These are phyloP conservation scores for Fusarium ramigenum DNA, from an alignment of 2,329 filamentous ascomycete genomes.

Conservation along the genomic window DNA sequence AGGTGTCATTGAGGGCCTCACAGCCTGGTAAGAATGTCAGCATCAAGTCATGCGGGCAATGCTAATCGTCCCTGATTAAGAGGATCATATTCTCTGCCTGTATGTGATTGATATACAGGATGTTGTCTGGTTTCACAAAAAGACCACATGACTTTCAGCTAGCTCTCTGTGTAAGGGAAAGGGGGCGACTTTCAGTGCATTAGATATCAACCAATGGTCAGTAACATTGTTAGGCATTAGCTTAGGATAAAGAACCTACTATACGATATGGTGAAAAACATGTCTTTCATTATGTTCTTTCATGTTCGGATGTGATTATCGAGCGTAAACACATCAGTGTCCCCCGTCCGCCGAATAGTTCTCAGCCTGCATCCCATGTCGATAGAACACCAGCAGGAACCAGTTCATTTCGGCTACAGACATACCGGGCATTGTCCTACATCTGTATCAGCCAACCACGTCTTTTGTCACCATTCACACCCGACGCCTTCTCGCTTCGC, in stretches of 20 bases:
- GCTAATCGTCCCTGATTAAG: background rate
- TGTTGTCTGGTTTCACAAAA: background rate
- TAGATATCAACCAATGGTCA: background rate
- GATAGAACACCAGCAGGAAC: background rate
- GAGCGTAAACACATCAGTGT: background rate
- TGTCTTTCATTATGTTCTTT: background rate
- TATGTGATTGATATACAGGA: background rate
- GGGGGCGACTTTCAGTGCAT: background rate
- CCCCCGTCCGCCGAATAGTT: background rate
- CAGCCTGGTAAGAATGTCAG: background rate
- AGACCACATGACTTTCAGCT: background rate
- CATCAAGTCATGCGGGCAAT: background rate
- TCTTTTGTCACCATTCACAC: background rate
- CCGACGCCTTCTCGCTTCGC: slow-evolving; percentile 37
- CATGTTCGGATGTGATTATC: background rate
- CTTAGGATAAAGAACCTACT: background rate
- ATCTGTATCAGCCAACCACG: slow-evolving; percentile 10
- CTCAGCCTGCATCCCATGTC: background rate
- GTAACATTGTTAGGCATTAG: background rate
- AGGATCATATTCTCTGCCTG: background rate
- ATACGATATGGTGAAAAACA: background rate
- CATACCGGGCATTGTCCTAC: slow-evolving; percentile 14
- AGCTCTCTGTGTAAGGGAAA: background rate
- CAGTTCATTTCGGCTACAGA: slow-evolving; percentile 24
- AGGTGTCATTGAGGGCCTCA: slow-evolving; percentile 3